A percentile compares a stretch with the other conserved stretches of the same genome.
Evolutionary conservation across 1,139 yeast species (phyloP).

Genomic region (Yamadazyma oceani): DNA sequence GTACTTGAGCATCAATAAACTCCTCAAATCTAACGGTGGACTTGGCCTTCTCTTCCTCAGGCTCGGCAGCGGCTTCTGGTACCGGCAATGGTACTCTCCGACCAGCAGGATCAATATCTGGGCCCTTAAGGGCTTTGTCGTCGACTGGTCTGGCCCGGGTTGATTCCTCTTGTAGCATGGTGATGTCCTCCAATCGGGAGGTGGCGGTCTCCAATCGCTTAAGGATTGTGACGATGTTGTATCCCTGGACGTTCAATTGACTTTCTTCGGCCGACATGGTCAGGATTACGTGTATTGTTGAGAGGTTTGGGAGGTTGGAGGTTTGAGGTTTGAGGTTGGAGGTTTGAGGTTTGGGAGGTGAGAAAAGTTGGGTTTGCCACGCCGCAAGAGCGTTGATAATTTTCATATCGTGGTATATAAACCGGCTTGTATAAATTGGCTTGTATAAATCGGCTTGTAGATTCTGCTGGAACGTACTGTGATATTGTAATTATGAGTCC

Average conservation of each 20-base stretch:
- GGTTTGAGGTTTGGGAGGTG: too few species aligned
- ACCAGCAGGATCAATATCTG: background rate
- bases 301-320: too few species aligned
- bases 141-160: slow-evolving; percentile 13
- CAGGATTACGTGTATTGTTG: too few species aligned
- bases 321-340: too few species aligned
- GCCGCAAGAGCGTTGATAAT: too few species aligned
- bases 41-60: slow-evolving; percentile 35
- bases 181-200: slow-evolving; percentile 85
- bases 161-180: slow-evolving; percentile 69
- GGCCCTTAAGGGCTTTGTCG: background rate
- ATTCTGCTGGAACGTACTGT: too few species aligned
- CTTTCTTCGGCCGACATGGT: slow-evolving; percentile 47
- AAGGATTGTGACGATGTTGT: slow-evolving; percentile 76
- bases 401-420: too few species aligned
- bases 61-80: too few species aligned
- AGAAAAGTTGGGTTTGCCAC: too few species aligned
- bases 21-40: slow-evolving; percentile 54
- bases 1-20: slow-evolving; percentile 52
- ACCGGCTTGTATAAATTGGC: too few species aligned
- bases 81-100: background rate
- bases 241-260: slow-evolving; percentile 69
- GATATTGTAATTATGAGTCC: slow-evolving; percentile 17
- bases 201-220: slow-evolving; percentile 92
- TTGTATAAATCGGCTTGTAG: too few species aligned